Base-by-base conservation (phyloP, 208 protist species). In the Acanthamoeba royreba region DNA sequence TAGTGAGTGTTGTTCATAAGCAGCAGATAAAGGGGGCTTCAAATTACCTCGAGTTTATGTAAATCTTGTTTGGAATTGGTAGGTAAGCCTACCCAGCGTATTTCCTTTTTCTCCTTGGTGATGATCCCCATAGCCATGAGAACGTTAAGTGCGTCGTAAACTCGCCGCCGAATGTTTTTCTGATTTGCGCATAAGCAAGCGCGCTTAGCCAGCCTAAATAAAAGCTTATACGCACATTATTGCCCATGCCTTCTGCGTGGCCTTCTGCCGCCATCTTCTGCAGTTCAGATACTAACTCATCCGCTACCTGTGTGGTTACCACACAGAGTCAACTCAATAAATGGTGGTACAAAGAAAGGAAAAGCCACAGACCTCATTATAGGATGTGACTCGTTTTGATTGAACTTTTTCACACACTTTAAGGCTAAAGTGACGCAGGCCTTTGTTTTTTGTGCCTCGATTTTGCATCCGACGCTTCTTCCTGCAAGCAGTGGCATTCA, bases 131-230 rank as follows among this genome's bases (percentile, higher is more conserved):
- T 95, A 33, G 98, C 97, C 94, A 97, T 97, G 19, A 98, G 93
- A 15, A 98, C 97, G 87, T 98, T 98, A 22, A 98, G 93, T 4
- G 97, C 97, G 92, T 98, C 98, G 86, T 98, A 98, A 0, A 98
- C 96, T 17, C 98, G 87, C 49, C 98, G 92, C 45, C 97, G 94
- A 31, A 98, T 98, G 81, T 98, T 98, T 61, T 98, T 98, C 77
- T 97, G n/a, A n/a, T n/a, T n/a, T n/a, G n/a, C n/a, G n/a, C n/a
- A n/a, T n/a, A n/a, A n/a, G n/a, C n/a, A n/a, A n/a, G n/a, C n/a
- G n/a, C n/a, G n/a, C n/a, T n/a, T n/a, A n/a, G n/a, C n/a, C n/a
- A n/a, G n/a, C n/a, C n/a, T n/a, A n/a, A n/a, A n/a, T n/a, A n/a
- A n/a, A n/a, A n/a, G n/a, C n/a, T n/a, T n/a, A n/a, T n/a, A 92